These are phyloP conservation scores for Oleoguttula mirabilis DNA, from an alignment of 495 filamentous ascomycete genomes.

Conservation along the genomic window DNA sequence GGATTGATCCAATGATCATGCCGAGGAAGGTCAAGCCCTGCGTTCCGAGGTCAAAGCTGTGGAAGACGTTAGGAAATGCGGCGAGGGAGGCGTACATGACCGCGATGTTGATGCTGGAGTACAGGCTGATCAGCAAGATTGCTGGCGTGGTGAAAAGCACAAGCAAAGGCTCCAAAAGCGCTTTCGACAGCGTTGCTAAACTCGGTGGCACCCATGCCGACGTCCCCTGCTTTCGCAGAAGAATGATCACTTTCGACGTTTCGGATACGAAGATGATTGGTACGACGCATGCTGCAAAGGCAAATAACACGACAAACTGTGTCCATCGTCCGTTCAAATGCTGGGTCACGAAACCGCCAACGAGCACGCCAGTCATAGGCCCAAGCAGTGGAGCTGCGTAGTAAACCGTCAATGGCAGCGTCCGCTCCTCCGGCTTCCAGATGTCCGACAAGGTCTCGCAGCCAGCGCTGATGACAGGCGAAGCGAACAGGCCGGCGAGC, in stretches of 20 bases:
- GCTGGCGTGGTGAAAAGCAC: conserved; percentile 32
- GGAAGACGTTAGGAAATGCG: conserved; percentile 25
- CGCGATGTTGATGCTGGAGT: conserved; percentile 28
- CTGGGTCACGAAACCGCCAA: conserved; percentile 11
- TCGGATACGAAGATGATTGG: conserved; percentile 30
- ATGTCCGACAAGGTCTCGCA: not conserved
- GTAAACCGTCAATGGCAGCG: conserved; percentile 3
- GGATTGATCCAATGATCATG: conserved; percentile 1
- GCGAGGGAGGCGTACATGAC: conserved; percentile 32
- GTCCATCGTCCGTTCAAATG: not conserved
- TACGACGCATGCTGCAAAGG: conserved; percentile 19
- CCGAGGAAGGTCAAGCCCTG: conserved; percentile 6
- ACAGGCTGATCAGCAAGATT: conserved; percentile 24
- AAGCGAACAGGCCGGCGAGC: conserved; percentile 14
- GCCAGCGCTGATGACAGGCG: not conserved
- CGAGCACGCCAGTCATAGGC: conserved; percentile 1
- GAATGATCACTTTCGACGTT: too few species aligned
- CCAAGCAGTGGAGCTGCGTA: conserved; percentile 5
- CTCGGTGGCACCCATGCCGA: too few species aligned
- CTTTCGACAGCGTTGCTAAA: too few species aligned
- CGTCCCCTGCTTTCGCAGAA: too few species aligned
- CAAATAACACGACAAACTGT: conserved; percentile 7
- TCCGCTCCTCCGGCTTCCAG: conserved; percentile 3
- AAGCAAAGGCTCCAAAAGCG: conserved; percentile 11
- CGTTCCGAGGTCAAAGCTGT: conserved; percentile 1